These are phyloP conservation scores for Ophiocordyceps australis DNA, from an alignment of 2,329 filamentous ascomycete genomes.

Conservation along the genomic window DNA sequence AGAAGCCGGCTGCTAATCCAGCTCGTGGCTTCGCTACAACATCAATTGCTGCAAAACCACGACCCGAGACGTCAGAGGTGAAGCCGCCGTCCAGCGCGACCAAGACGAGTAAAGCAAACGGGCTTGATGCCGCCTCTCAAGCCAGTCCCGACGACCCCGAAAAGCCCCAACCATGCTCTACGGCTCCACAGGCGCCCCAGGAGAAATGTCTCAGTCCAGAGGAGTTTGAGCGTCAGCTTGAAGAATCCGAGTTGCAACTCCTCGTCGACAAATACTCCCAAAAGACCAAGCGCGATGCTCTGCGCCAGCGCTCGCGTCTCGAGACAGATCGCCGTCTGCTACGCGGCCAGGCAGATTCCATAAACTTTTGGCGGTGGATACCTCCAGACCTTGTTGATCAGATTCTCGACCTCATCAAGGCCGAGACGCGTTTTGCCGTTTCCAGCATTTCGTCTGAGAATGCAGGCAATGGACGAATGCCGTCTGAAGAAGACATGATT, in stretches of 20 bases:
- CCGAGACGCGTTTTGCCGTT: constrained; percentile 40
- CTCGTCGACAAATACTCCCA: constrained; percentile 69
- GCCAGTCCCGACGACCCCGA: too few species aligned
- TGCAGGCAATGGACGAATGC: constrained; percentile 28
- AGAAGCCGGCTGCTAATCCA: constrained; percentile 74
- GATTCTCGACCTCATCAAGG: constrained; percentile 54
- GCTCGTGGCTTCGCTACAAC: constrained; percentile 88
- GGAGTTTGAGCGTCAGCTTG: constrained; percentile 76
- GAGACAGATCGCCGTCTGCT: constrained; percentile 76
- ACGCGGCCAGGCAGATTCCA: constrained; percentile 54
- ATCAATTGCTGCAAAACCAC: constrained; percentile 69
- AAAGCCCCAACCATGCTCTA: too few species aligned
- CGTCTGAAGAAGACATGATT: constrained; percentile 58
- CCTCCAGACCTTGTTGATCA: constrained; percentile 61
- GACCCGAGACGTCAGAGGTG: constrained; percentile 32
- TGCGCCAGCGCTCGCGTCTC: constrained; percentile 57
- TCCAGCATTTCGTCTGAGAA: constrained; percentile 29
- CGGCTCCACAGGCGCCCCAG: constrained; percentile 4
- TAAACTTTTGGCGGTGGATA: constrained; percentile 65
- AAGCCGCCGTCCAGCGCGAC: constrained; percentile 9
- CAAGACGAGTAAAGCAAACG: too few species aligned
- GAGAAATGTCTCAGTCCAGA: constrained; percentile 52
- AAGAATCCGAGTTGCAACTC: constrained; percentile 76
- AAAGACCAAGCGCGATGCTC: constrained; percentile 64
- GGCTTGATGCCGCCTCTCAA: too few species aligned